Evolutionary conservation across 2,329 filamentous ascomycete genomes (phyloP), one percentile per base, ranked within the genome.

Genomic region (Diaporthe helianthi): DNA sequence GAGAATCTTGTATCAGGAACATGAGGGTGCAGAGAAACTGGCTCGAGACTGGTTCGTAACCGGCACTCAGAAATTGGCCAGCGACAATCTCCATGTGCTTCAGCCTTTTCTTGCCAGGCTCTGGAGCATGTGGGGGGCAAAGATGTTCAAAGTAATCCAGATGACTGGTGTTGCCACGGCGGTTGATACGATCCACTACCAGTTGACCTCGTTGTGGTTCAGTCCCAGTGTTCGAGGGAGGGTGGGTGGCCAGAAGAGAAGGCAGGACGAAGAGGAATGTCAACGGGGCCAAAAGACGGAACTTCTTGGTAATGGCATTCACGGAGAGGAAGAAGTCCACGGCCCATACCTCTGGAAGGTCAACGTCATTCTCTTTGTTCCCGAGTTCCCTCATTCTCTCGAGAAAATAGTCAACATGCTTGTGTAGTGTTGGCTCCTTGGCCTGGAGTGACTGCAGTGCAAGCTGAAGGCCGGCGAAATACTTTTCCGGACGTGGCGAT

Each of bases 381-480:
- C 41, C 44, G 13, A 63, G n/a, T 13, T 63, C 58, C 19, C 12
- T 47, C 44, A 63, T 63, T 15, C 58, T 63, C 2, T 49, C 29
- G 1, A 63, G 13, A 7, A 63, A 63, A n/a, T 63, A 49, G 44
- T 63, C 44, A 8, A 63, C 26, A 12, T 63, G 58, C 46, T 68
- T 68, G 13, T 52, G 44, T 1, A 68, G 49, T 6, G 58, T 29
- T 8, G 46, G 47, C 24, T 63, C 66, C 9, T 52, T 61, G 3
- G 46, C 44, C 10, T 60, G 22, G 4, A 68, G 33, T 2, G 54
- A 68, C 15, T 53, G 29, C 2, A 68, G 9, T 53, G 29, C 2
- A 52, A 17, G 8, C 54, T 63, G 33, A 49, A 68, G 4, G 66
- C 46, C 1, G 54, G 66, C 2, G 58, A 58, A 1, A 60, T 52